phyloP scores from a whole-genome alignment of 208 protist species.

The Trypanosoma mega region DNA sequence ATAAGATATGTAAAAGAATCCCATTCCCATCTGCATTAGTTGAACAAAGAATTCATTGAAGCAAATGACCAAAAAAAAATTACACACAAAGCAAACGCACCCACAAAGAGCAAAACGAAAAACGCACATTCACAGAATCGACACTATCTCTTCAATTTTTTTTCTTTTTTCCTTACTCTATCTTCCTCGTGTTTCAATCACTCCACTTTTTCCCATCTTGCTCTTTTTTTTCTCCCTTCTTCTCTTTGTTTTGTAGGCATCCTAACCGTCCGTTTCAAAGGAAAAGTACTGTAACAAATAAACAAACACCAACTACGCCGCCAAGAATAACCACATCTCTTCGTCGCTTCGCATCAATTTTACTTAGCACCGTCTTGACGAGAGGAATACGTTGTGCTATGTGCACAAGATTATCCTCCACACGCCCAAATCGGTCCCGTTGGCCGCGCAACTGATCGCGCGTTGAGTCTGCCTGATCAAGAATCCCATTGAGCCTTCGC shows the following conservation, averaged over 20 bases:
- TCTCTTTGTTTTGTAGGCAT: constrained; percentile 9
- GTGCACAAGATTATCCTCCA: constrained; percentile 50
- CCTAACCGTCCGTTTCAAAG: constrained; percentile 25
- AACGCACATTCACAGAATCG: background rate
- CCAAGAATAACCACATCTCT: constrained; percentile 67
- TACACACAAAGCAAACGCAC: constrained; percentile 4
- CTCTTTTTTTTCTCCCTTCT: constrained; percentile 20
- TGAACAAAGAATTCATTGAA: no score
- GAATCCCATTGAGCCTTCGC: constrained; percentile 50
- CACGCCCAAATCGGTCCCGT: constrained; percentile 60
- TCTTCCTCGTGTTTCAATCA: no score
- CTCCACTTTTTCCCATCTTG: no score
- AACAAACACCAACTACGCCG: constrained; percentile 48
- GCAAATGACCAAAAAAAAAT: constrained; percentile 10
- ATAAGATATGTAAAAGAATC: no score
- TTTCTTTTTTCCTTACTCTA: no score
- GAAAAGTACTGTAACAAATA: constrained; percentile 72
- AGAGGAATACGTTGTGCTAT: constrained; percentile 76
- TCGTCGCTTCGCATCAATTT: constrained; percentile 67
- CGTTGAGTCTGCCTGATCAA: constrained; percentile 59
- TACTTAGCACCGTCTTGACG: constrained; percentile 61
- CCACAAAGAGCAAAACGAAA: constrained; percentile 6
- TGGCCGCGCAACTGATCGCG: constrained; percentile 60
- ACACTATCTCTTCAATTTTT: no score
- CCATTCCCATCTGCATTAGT: no score